Base-by-base conservation (phyloP, 768 basidiomycete genomes). In the Ramaria sp. region DNA sequence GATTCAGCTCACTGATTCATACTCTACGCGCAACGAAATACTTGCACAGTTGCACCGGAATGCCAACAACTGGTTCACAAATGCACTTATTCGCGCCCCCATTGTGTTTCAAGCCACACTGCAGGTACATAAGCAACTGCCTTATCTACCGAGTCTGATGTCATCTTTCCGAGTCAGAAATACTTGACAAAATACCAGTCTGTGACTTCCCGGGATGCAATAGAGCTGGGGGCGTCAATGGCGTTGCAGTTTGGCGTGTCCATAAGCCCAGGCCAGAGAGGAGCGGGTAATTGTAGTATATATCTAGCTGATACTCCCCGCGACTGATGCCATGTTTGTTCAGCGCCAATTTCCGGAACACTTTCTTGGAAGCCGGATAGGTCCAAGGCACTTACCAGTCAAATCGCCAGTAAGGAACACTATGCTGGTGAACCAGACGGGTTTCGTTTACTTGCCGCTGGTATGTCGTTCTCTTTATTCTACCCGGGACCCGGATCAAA, bases 21-120 rank as follows among this genome's bases (percentile, higher is more conserved):
- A 93, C 66, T 76, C 76, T 59, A 81, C 84, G 13, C 83, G 95
- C 47, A 90, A 91, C 63, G 85, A 91, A 41, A 91, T 97, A 62
- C 77, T 93, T 11, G 75, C 75, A 9, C 82, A 86, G 55, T 67
- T 96, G 33, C 82, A 89, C 59, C 76, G 77, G 4, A 82, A 87
- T 63, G 84, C 91, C 10, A 81, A 78, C 57, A 76, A 68, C 19
- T 99, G 95, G 95, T 86, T 99, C 58, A 83, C 87, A 57, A 72
- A 91, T 41, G 92, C 90, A 1, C 73, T 98, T 34, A 81, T 84
- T 11, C 82, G 93, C 19, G 91, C 94, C 1, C 95, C 95, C 0
- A 80, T 93, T 66, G 94, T 96, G 67, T 71, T 97, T 49, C 92
- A 94, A 60, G 89, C 92, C 0, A 91, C 91, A 0, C 72, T 99